Evolutionary conservation across 768 basidiomycete genomes (phyloP), one percentile per base, ranked within the genome.

Genomic region (Trametes punicea): DNA sequence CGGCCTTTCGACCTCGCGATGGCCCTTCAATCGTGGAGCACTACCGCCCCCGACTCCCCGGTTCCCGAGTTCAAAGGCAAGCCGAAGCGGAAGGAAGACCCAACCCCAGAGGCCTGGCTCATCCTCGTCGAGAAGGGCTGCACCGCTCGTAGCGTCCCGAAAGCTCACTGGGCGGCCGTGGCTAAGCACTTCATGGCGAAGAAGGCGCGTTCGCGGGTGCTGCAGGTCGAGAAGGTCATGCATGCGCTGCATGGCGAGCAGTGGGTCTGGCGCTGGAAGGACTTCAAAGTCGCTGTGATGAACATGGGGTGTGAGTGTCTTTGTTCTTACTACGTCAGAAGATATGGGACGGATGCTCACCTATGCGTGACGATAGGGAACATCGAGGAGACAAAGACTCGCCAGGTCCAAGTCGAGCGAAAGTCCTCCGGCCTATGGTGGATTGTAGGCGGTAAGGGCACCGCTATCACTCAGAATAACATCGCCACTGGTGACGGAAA

Each of bases 231-330:
- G 71, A 79, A 79, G 46, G 85, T 91, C 56, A 80, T 91, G 74
- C 54, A 45, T n/a, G 55, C 52, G 9, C 78, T 90, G 56, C 80
- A 89, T 54, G 88, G 87, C 9, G 86, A 86, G 18, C 46, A 52
- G 36, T 90, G 90, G 66, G 75, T 80, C 40, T 91, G 89, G 89
- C 84, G 79, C 56, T 91, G 89, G 89, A 86, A 87, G 72, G 87
- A 82, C 64, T 91, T 87, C 74, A 82, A 77, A 68, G 75, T 87
- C 47, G 89, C 88, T 2, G 82, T 91, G 80, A 71, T 76, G 59
- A 90, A 82, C 69, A 87, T 91, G 86, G 85, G 87, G 30, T 90
- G 89, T 90, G 64, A 70, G 89, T 77, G 36, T 27, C 23, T n/a
- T 39, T 6, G 11, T 21, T 9, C 21, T 30, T 18, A n/a, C 20